Conservation (phyloP, 75 land plant species). For the Selaginella tamariscina region DNA sequence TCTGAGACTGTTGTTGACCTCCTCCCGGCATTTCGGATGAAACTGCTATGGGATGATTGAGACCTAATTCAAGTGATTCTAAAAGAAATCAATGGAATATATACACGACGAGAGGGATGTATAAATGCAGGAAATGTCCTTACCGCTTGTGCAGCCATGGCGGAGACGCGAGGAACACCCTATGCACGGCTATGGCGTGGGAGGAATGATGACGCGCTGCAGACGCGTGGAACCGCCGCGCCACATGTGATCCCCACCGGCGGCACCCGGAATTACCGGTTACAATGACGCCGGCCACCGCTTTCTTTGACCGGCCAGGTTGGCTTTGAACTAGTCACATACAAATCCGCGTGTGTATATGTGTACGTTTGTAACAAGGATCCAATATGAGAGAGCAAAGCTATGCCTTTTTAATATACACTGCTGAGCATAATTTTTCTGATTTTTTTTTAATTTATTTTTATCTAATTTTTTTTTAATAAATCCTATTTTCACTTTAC, state of each 20-base stretch:
- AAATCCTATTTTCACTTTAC: no score
- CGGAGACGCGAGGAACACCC: not conserved
- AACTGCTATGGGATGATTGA: not conserved
- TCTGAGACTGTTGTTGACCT: not conserved
- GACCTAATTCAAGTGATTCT: not conserved
- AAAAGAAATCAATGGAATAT: not conserved
- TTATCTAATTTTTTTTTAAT: no score
- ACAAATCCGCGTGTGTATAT: no score
- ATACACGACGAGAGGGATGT: no score
- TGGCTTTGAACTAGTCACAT: no score
- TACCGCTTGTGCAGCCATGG: not conserved
- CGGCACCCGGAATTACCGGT: not conserved
- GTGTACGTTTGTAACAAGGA: no score
- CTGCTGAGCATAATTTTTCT: no score
- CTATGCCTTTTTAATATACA: no score
- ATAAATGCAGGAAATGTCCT: not conserved
- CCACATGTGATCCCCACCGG: not conserved
- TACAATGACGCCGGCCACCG: not conserved
- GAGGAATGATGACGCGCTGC: not conserved
- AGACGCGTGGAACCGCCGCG: slow-evolving; percentile 1
- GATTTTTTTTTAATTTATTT: no score
- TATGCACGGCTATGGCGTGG: not conserved
- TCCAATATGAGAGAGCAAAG: no score
- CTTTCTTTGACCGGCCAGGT: no score
- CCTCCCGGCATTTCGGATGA: not conserved